phyloP scores from a whole-genome alignment of 1,139 yeast genomes.

The Geotrichum fermentans region DNA sequence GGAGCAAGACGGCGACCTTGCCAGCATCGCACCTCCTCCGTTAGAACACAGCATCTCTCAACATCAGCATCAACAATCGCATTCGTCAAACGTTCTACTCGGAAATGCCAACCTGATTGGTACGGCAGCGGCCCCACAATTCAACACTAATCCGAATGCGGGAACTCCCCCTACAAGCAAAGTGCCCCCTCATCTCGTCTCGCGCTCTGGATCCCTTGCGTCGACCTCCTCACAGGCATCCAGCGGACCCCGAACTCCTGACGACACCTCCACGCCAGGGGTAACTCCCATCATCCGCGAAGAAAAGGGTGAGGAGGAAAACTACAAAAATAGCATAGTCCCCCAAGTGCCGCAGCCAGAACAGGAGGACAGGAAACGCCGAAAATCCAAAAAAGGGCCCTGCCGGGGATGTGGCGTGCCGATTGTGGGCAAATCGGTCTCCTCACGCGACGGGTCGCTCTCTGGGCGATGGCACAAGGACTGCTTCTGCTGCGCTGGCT shows the following conservation, averaged over 20 bases:
- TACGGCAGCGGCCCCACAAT: background rate
- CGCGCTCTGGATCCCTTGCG: conserved; percentile 11
- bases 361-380: background rate
- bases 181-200: background rate
- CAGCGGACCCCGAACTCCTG: conserved; percentile 3
- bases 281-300: background rate
- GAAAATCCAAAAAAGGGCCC: conserved; percentile 16
- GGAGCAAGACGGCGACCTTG: background rate
- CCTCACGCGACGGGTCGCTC: conserved; percentile 73
- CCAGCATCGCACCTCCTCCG: background rate
- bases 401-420: conserved; percentile 48
- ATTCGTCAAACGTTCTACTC: background rate
- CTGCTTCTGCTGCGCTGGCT: conserved; percentile 70
- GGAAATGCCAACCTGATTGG: background rate
- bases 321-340: background rate
- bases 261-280: background rate
- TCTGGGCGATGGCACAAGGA: conserved; percentile 92
- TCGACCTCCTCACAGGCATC: conserved; percentile 3
- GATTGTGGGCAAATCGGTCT: conserved; percentile 55
- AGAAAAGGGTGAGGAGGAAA: background rate
- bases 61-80: background rate
- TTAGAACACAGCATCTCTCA: background rate
- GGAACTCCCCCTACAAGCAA: background rate
- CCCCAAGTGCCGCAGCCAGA: background rate
- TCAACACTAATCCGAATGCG: background rate